Base-by-base conservation (phyloP, 805 yeast genomes). In the Saccharomycopsis amapae region DNA sequence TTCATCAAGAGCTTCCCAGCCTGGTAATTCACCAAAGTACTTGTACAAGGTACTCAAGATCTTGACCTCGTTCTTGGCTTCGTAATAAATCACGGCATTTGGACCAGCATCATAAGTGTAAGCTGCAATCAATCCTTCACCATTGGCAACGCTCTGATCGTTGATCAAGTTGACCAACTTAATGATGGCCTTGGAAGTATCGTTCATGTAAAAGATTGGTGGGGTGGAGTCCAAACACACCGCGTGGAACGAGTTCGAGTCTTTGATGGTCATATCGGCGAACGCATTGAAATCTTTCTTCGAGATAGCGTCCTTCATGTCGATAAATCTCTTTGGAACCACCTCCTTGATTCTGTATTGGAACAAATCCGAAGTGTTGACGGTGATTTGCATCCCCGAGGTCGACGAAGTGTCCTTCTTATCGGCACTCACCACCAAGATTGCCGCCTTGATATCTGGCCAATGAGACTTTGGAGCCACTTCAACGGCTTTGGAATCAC, bases 71-170 rank as follows among this genome's bases (percentile, higher is more conserved):
- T 90, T 76, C 58, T 79, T 71, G 54, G 74, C 75, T 60, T 81
- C 79, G 62, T 93, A 93, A 68, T 93, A 93, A 51, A 93, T 75
- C 38, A 93, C 99, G 18, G 97, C 96, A 66, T 93, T 93, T 65
- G 99, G 98, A 61, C 99, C 99, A 26, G 99, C 99, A 64, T 93
- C 99, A 60, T 84, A 93, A 1, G 99, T 93, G 65, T 93, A 93
- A 32, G 97, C 97, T 10, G 96, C 98, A 45, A 90, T 73, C 49
- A 62, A 64, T 6, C 45, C 44, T 22, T 55, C 51, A 43, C 84
- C 85, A 30, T 75, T 79, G 3, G 62, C 54, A 7, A 40, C 35
- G 18, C 44, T 38, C 22, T 37, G 31, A 53, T 73, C 80, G 60
- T 93, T 93, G 61, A 93, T 76, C 45, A 72, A 67, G 63, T 93